phyloP scores from a whole-genome alignment of 768 basidiomycete species.

The Tulasnella calospora region DNA sequence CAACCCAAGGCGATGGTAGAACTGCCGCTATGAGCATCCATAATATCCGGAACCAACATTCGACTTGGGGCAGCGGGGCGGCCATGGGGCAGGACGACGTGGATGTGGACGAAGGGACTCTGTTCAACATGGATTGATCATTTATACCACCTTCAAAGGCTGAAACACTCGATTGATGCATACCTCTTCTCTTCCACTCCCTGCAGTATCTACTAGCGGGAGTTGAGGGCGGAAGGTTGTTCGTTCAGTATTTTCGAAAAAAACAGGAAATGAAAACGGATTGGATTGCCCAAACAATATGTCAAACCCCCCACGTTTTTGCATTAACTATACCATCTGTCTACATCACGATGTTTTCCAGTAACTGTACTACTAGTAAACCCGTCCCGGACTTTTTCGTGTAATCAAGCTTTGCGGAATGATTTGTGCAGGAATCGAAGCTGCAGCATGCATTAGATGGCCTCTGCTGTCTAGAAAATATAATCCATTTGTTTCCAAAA shows the following conservation, averaged over 20 bases:
- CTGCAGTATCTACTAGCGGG: not conserved
- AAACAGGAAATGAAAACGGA: not conserved
- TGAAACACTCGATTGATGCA: not conserved
- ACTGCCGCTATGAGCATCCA: not conserved
- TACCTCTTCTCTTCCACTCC: not conserved
- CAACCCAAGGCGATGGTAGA: not conserved
- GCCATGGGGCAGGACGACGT: not conserved
- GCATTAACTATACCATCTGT: not conserved
- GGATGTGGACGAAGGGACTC: slow-evolving; percentile 23
- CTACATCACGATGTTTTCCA: not conserved
- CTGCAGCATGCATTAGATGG: not conserved
- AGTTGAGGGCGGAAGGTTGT: not conserved
- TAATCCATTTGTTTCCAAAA: not conserved
- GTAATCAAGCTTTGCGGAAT: not conserved
- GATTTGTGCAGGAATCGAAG: not conserved
- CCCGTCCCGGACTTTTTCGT: not conserved
- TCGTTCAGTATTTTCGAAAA: not conserved
- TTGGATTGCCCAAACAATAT: not conserved
- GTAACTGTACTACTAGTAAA: not conserved
- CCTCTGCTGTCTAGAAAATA: not conserved
- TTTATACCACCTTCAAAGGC: not conserved
- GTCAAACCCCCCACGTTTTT: not conserved
- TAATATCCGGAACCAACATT: not conserved
- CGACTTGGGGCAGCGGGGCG: slow-evolving; percentile 15
- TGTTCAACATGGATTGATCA: slow-evolving; percentile 24